These are phyloP conservation scores for Rhodotorula taiwanensis DNA, from an alignment of 768 basidiomycete species.

Conservation along the genomic window DNA sequence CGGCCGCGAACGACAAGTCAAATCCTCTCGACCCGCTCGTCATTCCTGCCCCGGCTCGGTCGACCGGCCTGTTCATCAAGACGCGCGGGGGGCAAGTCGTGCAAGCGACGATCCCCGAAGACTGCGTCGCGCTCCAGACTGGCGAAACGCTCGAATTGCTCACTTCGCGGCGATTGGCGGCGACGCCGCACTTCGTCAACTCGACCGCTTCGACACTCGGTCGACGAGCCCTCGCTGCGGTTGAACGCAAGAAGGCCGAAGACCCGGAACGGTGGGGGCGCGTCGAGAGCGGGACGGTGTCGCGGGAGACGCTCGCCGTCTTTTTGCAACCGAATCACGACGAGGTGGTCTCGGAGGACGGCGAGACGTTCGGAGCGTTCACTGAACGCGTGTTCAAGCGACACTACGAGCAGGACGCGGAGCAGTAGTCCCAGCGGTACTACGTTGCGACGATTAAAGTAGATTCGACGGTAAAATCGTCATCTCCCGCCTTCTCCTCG, in stretches of 20 bases:
- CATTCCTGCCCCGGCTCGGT: constrained; percentile 61
- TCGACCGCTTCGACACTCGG: constrained; percentile 46
- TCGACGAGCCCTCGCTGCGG: constrained; percentile 39
- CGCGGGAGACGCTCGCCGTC: constrained; percentile 64
- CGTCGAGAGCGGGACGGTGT: constrained; percentile 50
- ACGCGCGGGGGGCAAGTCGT: constrained; percentile 69
- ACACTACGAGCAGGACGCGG: constrained; percentile 50
- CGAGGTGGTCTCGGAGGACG: constrained; percentile 58
- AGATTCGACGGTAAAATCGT: too few relatives aligned
- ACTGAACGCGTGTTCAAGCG: constrained; percentile 68
- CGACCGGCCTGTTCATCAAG: constrained; percentile 84
- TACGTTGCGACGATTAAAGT: too few relatives aligned
- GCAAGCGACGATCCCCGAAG: constrained; percentile 72
- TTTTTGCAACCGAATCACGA: constrained; percentile 69
- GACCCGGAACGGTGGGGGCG: constrained; percentile 19
- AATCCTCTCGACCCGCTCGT: constrained; percentile 42
- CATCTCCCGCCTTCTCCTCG: too few relatives aligned
- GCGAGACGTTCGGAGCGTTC: constrained; percentile 80
- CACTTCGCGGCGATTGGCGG: constrained; percentile 69
- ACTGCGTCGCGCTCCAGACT: constrained; percentile 90
- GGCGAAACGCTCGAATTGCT: constrained; percentile 91
- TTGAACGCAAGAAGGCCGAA: constrained; percentile 27
- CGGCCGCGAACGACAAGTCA: constrained; percentile 46
- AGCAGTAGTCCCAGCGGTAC: too few relatives aligned
- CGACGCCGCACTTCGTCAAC: constrained; percentile 91